Percentiles rank a stretch among this genome's conserved stretches.
phyloP scores from a whole-genome alignment of 495 filamentous ascomycete species.

The Usnea hakonensis region DNA sequence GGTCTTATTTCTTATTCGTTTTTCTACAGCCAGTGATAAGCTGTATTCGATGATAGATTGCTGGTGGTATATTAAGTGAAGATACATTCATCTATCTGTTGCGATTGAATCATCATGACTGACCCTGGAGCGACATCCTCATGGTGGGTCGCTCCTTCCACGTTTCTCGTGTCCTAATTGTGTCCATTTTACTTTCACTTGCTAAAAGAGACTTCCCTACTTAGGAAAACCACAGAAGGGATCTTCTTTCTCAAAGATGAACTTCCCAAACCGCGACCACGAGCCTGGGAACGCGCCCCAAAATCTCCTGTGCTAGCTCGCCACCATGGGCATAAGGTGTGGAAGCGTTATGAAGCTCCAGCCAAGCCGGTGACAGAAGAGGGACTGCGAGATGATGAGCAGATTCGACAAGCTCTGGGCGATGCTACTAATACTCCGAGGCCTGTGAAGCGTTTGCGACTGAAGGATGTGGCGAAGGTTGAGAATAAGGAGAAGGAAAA shows the following conservation, averaged over 20 bases:
- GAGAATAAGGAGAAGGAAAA: constrained; percentile 32
- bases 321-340: constrained; percentile 41
- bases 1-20: neutral
- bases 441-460: constrained; percentile 42
- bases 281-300: constrained; percentile 48
- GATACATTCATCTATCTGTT: neutral
- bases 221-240: constrained; percentile 8
- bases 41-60: neutral
- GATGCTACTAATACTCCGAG: constrained; percentile 29
- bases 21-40: neutral
- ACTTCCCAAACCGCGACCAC: constrained; percentile 36
- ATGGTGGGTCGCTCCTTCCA: constrained; percentile 1
- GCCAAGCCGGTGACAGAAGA: constrained; percentile 15
- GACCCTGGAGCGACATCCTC: neutral
- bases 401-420: constrained; percentile 17
- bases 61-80: neutral
- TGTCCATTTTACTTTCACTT: neutral
- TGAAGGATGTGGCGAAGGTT: constrained; percentile 34
- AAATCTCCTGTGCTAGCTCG: constrained; percentile 42
- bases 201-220: neutral
- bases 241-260: constrained; percentile 31
- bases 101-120: constrained; percentile 6
- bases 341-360: constrained; percentile 41
- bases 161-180: neutral
- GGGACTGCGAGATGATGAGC: constrained; percentile 8